phyloP scores from a whole-genome alignment of 2,329 filamentous ascomycete species.

The Boeremia exigua region DNA sequence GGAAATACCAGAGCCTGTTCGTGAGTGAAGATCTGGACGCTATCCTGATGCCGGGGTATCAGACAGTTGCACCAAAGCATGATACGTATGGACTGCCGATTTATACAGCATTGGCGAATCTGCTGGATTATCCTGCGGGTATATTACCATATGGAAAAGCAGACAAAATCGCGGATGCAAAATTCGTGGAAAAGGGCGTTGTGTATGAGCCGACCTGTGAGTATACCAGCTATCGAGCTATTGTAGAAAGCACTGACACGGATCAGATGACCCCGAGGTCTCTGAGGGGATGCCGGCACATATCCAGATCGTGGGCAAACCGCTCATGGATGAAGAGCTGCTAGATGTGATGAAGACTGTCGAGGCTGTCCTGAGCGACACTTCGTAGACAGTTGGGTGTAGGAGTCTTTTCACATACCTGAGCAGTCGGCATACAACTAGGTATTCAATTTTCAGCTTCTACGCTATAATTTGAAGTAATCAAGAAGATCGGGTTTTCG shows the following conservation, averaged over 20 bases:
- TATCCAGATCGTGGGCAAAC: slow-evolving; percentile 55
- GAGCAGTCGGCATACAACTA: too few species aligned
- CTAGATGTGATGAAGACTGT: slow-evolving; percentile 46
- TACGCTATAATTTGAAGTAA: too few species aligned
- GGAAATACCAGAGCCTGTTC: slow-evolving; percentile 53
- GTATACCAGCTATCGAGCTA: slow-evolving; percentile 17
- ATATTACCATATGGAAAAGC: slow-evolving; percentile 56
- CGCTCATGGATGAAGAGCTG: slow-evolving; percentile 57
- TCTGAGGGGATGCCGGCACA: slow-evolving; percentile 55
- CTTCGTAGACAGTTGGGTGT: not conserved
- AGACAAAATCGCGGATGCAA: slow-evolving; percentile 50
- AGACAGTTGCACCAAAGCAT: slow-evolving; percentile 59
- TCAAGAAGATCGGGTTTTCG: too few species aligned
- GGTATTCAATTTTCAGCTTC: too few species aligned
- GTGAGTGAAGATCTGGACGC: slow-evolving; percentile 55
- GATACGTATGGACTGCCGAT: slow-evolving; percentile 57
- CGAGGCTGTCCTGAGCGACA: slow-evolving; percentile 30
- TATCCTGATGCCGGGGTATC: slow-evolving; percentile 57
- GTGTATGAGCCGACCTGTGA: slow-evolving; percentile 46
- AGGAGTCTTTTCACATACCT: too few species aligned
- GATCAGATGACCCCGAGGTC: slow-evolving; percentile 49
- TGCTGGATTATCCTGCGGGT: slow-evolving; percentile 61
- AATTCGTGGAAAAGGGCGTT: slow-evolving; percentile 37
- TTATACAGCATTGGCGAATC: slow-evolving; percentile 60
- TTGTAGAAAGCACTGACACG: not conserved